Evolutionary conservation across 371 early-diverging fungal species (phyloP).

Genomic region (Rhizopus arrhizus): DNA sequence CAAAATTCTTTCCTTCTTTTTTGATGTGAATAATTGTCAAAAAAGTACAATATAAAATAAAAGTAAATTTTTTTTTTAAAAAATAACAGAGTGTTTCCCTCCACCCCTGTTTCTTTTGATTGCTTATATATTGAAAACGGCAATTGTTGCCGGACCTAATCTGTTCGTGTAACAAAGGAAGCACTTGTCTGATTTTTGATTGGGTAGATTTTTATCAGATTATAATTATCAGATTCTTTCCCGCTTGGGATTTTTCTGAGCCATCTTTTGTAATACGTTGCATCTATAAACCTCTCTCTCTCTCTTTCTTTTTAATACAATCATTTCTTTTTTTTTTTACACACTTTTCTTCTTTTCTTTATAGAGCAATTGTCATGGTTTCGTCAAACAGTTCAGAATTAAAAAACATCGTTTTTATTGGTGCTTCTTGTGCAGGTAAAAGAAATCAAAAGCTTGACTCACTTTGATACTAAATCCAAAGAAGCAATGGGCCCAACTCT

Average conservation of each 20-base stretch:
- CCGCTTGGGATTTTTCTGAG: no score
- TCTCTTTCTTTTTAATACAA: not conserved
- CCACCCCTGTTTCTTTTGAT: no score
- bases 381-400: slow-evolving; percentile 13
- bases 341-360: slow-evolving; percentile 3
- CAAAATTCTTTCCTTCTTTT: no score
- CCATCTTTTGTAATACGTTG: no score
- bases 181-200: not conserved
- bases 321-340: not conserved
- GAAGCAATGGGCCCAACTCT: slow-evolving; percentile 42
- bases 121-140: not conserved
- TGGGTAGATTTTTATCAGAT: not conserved
- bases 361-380: slow-evolving; percentile 8
- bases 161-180: not conserved
- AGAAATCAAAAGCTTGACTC: not conserved
- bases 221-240: not conserved
- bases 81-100: no score
- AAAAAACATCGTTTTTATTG: slow-evolving; percentile 59
- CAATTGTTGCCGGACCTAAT: not conserved
- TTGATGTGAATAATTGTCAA: no score
- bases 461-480: not conserved
- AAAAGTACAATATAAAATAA: no score
- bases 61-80: no score
- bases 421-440: slow-evolving; percentile 56
- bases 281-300: not conserved